phyloP scores from a whole-genome alignment of 225 moss, liverwort and hornwort genomes.

The Sphagnum contortum region DNA sequence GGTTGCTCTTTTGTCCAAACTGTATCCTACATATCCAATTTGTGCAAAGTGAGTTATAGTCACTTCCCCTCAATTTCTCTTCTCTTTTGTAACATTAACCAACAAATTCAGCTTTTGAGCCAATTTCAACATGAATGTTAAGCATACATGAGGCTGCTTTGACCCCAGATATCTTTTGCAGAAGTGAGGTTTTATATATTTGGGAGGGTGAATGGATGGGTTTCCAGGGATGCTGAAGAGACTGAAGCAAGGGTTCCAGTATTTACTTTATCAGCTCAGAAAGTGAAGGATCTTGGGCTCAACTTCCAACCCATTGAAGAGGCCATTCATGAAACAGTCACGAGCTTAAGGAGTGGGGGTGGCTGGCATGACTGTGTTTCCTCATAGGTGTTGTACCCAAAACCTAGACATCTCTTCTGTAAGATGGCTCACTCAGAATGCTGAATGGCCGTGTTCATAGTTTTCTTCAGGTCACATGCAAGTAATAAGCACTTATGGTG shows the following conservation, averaged over 20 bases:
- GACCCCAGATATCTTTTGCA: no score
- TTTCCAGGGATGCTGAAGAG: slow-evolving; percentile 16
- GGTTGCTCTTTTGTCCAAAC: slow-evolving; percentile 14
- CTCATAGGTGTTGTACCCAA: no score
- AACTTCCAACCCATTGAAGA: slow-evolving; percentile 21
- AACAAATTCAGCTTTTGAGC: not conserved
- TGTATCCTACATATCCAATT: slow-evolving; percentile 22
- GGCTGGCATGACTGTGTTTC: slow-evolving; percentile 6
- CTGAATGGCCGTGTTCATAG: no score
- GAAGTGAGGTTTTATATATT: not conserved
- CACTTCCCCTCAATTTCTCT: not conserved
- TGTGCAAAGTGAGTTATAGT: slow-evolving; percentile 21
- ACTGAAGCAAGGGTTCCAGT: slow-evolving; percentile 2
- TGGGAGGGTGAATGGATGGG: not conserved
- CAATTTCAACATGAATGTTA: no score
- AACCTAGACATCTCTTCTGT: no score
- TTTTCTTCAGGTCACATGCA: no score
- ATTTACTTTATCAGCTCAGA: slow-evolving; percentile 17
- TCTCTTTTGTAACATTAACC: not conserved
- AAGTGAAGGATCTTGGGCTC: slow-evolving; percentile 28
- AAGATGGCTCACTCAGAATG: no score
- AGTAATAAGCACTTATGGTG: no score
- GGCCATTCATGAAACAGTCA: slow-evolving; percentile 16
- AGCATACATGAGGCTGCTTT: no score
- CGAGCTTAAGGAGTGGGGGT: slow-evolving; percentile 18